Evolutionary conservation across 108 stramenopile genomes (phyloP).

Genomic region (Cyclotella cryptica): DNA sequence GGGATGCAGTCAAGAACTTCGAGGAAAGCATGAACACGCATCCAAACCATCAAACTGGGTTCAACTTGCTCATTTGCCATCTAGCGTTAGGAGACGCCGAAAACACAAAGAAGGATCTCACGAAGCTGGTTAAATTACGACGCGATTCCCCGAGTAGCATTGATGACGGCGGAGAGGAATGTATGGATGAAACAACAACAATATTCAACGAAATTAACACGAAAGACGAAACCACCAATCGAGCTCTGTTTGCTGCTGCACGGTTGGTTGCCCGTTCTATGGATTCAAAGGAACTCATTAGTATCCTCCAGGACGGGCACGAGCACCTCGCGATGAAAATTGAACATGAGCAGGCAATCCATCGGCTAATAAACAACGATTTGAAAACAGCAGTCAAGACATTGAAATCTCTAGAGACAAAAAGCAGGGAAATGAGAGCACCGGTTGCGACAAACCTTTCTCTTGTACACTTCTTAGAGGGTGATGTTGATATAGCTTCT

Average conservation of each 20-base stretch:
- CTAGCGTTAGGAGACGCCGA: constrained; percentile 83
- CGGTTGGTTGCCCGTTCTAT: constrained; percentile 78
- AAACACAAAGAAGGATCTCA: constrained; percentile 71
- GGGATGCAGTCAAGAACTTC: constrained; percentile 83
- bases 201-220: neutral
- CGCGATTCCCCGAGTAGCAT: constrained; percentile 11
- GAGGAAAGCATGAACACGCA: constrained; percentile 73
- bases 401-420: constrained; percentile 84
- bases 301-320: constrained; percentile 28
- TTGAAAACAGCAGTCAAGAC: constrained; percentile 48
- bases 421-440: constrained; percentile 74
- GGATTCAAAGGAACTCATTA: constrained; percentile 69
- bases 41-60: constrained; percentile 83
- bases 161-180: neutral
- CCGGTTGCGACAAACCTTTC: constrained; percentile 87
- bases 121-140: constrained; percentile 58
- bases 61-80: constrained; percentile 88
- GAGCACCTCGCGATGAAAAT: constrained; percentile 70
- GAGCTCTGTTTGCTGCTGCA: constrained; percentile 41
- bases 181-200: neutral
- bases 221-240: constrained; percentile 5
- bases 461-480: constrained; percentile 90
- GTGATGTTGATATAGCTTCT: constrained; percentile 71
- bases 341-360: constrained; percentile 74
- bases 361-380: constrained; percentile 41